Evolutionary conservation across 495 filamentous ascomycete genomes (phyloP).

Genomic region (Aspergillus funiculosus): DNA sequence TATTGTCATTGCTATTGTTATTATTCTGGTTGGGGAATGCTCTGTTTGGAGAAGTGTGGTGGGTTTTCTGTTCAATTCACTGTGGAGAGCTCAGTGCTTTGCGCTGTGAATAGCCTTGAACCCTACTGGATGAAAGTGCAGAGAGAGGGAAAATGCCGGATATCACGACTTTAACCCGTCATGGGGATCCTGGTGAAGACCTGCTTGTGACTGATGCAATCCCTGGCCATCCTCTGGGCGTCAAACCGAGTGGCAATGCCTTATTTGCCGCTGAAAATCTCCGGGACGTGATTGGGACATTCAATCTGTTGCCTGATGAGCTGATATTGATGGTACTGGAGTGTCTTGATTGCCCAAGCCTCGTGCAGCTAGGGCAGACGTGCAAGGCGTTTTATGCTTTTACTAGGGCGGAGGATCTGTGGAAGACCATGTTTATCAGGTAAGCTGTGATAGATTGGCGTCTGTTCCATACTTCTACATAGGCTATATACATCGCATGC

Average conservation of each 20-base stretch:
- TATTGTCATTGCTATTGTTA: too few relatives aligned
- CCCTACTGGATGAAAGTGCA: background rate
- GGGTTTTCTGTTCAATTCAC: too few relatives aligned
- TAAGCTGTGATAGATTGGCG: slow-evolving; percentile 49
- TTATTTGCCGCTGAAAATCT: slow-evolving; percentile 61
- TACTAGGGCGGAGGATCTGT: slow-evolving; percentile 78
- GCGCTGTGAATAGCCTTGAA: too few relatives aligned
- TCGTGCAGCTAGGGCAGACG: slow-evolving; percentile 67
- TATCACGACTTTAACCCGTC: slow-evolving; percentile 21
- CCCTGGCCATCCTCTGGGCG: slow-evolving; percentile 72
- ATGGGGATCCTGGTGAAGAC: slow-evolving; percentile 15
- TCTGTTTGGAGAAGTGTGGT: too few relatives aligned
- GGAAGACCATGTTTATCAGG: slow-evolving; percentile 82
- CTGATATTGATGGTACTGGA: slow-evolving; percentile 72
- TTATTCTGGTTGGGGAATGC: too few relatives aligned
- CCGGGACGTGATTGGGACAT: slow-evolving; percentile 55
- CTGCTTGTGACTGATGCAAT: slow-evolving; percentile 39
- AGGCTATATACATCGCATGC: too few relatives aligned
- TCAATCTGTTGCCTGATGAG: slow-evolving; percentile 72
- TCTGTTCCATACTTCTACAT: too few relatives aligned
- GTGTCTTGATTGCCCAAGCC: slow-evolving; percentile 55
- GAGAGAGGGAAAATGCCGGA: slow-evolving; percentile 24
- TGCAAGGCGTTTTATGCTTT: slow-evolving; percentile 90
- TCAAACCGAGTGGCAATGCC: slow-evolving; percentile 87
- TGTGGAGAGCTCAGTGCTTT: too few relatives aligned